Evolutionary conservation across 305 asterid species (phyloP).

Genomic region (Euphrasia arctica): DNA sequence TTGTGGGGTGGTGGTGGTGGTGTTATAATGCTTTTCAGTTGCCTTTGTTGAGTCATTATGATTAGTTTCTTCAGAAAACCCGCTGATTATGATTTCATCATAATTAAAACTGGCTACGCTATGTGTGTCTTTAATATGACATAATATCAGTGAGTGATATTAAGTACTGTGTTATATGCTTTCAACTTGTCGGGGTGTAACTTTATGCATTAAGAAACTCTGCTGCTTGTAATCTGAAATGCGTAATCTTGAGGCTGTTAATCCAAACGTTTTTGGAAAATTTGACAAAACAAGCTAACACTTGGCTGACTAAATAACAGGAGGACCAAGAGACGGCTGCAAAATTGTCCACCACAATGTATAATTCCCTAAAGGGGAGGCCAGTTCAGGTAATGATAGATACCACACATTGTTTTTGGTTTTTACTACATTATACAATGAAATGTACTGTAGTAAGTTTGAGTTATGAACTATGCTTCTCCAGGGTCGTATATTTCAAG

Average conservation of each 20-base stretch:
- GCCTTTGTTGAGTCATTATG: too few species aligned
- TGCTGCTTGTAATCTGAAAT: conserved; percentile 14
- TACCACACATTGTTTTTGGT: conserved; percentile 3
- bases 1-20: not conserved
- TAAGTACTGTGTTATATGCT: not conserved
- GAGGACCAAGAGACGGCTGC: conserved; percentile 64
- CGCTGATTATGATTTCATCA: too few species aligned
- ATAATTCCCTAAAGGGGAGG: conserved; percentile 75
- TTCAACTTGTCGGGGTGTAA: not conserved
- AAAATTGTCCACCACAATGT: conserved; percentile 54
- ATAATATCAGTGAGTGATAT: not conserved
- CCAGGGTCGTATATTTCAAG: conserved; percentile 75
- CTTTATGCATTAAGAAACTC: not conserved
- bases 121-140: too few species aligned
- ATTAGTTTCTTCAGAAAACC: not conserved
- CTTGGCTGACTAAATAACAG: conserved; percentile 34
- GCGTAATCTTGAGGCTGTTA: conserved; percentile 12
- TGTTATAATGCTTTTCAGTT: too few species aligned
- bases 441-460: conserved; percentile 16
- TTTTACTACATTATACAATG: conserved; percentile 19
- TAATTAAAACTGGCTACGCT: too few species aligned
- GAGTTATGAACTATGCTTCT: conserved; percentile 27
- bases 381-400: conserved; percentile 61
- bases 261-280: not conserved
- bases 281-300: conserved; percentile 11